These are phyloP conservation scores for Lasiosphaeris hirsuta DNA, from an alignment of 495 filamentous ascomycete species.

Conservation along the genomic window DNA sequence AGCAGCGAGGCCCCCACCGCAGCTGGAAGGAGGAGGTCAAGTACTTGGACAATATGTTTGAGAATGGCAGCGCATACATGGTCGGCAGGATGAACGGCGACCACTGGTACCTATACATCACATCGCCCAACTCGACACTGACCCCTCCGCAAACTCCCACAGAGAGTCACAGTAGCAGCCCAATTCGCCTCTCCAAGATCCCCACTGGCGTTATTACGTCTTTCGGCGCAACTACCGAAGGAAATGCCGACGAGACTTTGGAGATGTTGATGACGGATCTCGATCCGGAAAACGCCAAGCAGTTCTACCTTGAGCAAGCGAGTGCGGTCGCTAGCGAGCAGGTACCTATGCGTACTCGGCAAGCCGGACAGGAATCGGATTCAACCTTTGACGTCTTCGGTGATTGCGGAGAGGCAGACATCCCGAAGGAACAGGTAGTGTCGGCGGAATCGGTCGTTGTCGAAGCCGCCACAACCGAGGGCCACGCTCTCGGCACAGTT, in stretches of 20 bases:
- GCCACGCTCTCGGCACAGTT: conserved; percentile 87
- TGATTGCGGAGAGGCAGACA: conserved; percentile 64
- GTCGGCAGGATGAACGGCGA: conserved; percentile 99
- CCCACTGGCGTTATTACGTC: conserved; percentile 68
- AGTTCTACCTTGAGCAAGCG: conserved; percentile 94
- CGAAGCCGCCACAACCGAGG: conserved; percentile 82
- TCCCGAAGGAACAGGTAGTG: neutral
- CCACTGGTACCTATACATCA: conserved; percentile 98
- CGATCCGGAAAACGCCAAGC: conserved; percentile 85
- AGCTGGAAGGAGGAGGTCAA: conserved; percentile 97
- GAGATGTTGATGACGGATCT: conserved; percentile 99
- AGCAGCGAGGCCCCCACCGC: conserved; percentile 88
- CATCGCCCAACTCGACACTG: conserved; percentile 69
- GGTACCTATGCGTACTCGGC: conserved; percentile 59
- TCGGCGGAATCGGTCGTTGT: conserved; percentile 41
- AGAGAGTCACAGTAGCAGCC: conserved; percentile 22
- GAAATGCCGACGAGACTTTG: conserved; percentile 76
- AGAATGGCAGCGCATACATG: conserved; percentile 96
- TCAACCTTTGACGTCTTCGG: conserved; percentile 74
- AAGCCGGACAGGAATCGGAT: conserved; percentile 45
- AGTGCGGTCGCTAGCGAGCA: conserved; percentile 81
- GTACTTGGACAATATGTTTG: conserved; percentile 83
- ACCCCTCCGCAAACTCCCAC: conserved; percentile 80
- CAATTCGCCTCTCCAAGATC: conserved; percentile 40
- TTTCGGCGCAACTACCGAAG: conserved; percentile 40